Percentiles rank a stretch among this genome's conserved stretches.
phyloP scores from a whole-genome alignment of 768 basidiomycete genomes.

The Lyophyllum atratum region DNA sequence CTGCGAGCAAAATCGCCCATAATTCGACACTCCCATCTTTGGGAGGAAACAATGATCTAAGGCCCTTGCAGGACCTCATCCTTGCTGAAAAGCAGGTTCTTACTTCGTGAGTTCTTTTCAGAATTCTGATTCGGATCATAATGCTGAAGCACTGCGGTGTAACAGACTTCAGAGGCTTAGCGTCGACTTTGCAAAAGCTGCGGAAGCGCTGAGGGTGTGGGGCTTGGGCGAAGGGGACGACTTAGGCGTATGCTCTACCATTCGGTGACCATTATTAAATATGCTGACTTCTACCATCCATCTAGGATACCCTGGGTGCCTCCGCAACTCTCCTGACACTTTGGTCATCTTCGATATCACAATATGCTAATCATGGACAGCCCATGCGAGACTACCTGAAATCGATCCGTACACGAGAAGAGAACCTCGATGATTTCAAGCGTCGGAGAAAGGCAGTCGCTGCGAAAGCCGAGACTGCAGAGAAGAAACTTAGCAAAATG shows the following conservation, averaged over 20 bases:
- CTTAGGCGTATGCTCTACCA: conserved; percentile 55
- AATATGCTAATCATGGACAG: conserved; percentile 72
- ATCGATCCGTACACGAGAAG: conserved; percentile 80
- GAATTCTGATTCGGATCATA: conserved; percentile 11
- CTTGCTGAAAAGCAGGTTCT: conserved; percentile 85
- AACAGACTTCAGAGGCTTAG: conserved; percentile 66
- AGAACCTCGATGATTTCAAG: conserved; percentile 76
- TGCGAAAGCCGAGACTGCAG: conserved; percentile 77
- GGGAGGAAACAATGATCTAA: conserved; percentile 71
- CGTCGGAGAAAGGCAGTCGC: conserved; percentile 66
- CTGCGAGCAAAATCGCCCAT: conserved; percentile 85
- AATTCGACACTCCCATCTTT: conserved; percentile 80
- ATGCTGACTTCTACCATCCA: not conserved
- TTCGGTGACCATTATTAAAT: conserved; percentile 1
- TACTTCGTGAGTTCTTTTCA: conserved; percentile 54
- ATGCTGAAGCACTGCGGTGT: not conserved
- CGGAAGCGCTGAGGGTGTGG: conserved; percentile 74
- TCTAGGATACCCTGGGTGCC: conserved; percentile 73
- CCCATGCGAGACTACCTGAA: conserved; percentile 78
- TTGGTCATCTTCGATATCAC: conserved; percentile 64
- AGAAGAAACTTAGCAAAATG: conserved; percentile 91
- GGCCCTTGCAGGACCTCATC: conserved; percentile 86
- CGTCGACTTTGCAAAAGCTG: conserved; percentile 64
- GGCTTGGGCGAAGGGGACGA: conserved; percentile 83
- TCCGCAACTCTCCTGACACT: conserved; percentile 68